Percentiles rank a stretch among this genome's conserved stretches.
Evolutionary conservation across 2,329 filamentous ascomycete genomes (phyloP).

Genomic region (Chalaropsis thielavioides): DNA sequence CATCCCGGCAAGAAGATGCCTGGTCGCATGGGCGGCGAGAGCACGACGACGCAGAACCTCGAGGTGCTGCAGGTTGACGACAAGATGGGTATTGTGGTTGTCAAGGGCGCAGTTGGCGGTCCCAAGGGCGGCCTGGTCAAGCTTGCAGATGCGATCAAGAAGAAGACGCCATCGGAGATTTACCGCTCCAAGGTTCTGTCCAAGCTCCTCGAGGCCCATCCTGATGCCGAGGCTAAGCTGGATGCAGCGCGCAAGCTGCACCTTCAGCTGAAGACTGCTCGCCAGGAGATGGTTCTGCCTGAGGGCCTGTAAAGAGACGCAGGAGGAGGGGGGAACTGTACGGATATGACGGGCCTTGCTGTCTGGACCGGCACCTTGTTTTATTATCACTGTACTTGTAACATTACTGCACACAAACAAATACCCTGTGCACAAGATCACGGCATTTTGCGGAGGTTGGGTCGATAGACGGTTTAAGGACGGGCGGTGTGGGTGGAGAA

Average conservation of each 20-base stretch:
- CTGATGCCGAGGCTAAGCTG: conserved; percentile 32
- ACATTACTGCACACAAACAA: conserved; percentile 10
- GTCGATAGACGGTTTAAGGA: neutral
- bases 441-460: neutral
- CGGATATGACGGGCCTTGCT: neutral
- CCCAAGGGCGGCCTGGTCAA: conserved; percentile 76
- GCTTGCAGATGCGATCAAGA: conserved; percentile 84
- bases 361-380: neutral
- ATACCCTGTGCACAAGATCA: conserved; percentile 4
- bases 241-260: conserved; percentile 37
- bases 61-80: conserved; percentile 78
- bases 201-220: conserved; percentile 29
- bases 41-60: conserved; percentile 80
- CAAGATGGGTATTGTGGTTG: conserved; percentile 72
- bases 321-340: conserved; percentile 17
- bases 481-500: neutral
- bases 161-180: conserved; percentile 42
- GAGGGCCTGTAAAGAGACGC: conserved; percentile 26
- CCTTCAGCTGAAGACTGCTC: conserved; percentile 39
- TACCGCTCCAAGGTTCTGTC: conserved; percentile 19
- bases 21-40: conserved; percentile 82
- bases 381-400: conserved; percentile 14
- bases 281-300: conserved; percentile 22
- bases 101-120: conserved; percentile 75
- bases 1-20: conserved; percentile 96